Base-by-base conservation (phyloP, 2,329 filamentous ascomycete genomes). In the Fusarium hainanense region DNA sequence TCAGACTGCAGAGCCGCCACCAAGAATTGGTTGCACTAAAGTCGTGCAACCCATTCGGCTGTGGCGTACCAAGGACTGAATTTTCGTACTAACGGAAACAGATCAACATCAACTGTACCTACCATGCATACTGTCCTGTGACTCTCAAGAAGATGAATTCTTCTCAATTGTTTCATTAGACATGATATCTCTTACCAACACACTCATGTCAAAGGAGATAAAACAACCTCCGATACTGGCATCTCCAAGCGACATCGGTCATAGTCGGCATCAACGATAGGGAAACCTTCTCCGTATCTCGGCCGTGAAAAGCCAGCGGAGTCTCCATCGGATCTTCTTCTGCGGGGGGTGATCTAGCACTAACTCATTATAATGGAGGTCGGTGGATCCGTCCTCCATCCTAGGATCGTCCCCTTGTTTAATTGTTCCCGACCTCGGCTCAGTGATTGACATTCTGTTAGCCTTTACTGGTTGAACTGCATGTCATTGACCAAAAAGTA, bases 341-440 rank as follows among this genome's bases (percentile, higher is more conserved):
- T 69, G 69, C 65, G 69, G 69, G 69, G 65, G 49, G 54, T 49
- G 50, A 62, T n/a, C 25, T 32, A 43, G 21, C 27, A 23, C 52
- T 55, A 54, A 46, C 42, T 41, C 28, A 54, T 54, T 52, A 30
- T 37, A 44, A 40, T 56, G 43, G 57, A 28, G 54, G 42, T 43
- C 10, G 42, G 56, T 60, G 50, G 63, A 57, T 44, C 56, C 50
- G 54, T 46, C 54, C 40, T 54, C 30, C 32, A 41, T 59, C 12
- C 21, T 40, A 44, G n/a, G 41, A 66, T 59, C 21, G 32, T 64
- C 44, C 46, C 42, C 58, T 32, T 57, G 58, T 21, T 50, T 40
- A 54, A 46, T 54, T 42, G 41, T 62, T 47, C 51, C 68, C 68
- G 69, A 71, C 69, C 68, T 71, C 68, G 68, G 69, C 61, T 71